Evolutionary conservation across 2,329 filamentous ascomycete genomes (phyloP).

Genomic region (Curvularia sp.): DNA sequence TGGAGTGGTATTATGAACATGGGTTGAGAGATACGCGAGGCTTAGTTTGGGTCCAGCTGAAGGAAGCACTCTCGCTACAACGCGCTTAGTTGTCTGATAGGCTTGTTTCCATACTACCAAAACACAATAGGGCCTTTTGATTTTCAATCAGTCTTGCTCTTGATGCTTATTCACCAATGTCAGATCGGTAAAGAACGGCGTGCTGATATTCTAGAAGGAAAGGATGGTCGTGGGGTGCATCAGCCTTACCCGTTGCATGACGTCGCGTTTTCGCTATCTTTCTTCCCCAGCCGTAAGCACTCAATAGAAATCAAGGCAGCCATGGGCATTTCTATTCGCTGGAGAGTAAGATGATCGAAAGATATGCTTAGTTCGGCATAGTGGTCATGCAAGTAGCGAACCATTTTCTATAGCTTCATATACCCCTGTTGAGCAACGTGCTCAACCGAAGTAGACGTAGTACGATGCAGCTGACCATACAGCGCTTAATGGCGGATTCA

Average conservation of each 20-base stretch:
- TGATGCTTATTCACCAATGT: slow-evolving; percentile 1
- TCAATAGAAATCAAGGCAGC: neutral
- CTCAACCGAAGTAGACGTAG: neutral
- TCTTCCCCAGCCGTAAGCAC: neutral
- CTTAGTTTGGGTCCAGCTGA: neutral
- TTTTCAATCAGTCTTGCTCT: neutral
- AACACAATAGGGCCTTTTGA: neutral
- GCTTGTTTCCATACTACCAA: neutral
- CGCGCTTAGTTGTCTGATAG: neutral
- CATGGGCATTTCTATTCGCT: neutral
- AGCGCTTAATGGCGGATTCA: neutral
- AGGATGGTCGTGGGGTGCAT: slow-evolving; percentile 2
- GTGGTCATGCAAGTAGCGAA: neutral
- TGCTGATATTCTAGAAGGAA: neutral
- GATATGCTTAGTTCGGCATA: neutral
- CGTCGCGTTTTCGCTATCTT: neutral
- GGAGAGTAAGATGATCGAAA: neutral
- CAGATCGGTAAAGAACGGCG: neutral
- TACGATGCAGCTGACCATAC: neutral
- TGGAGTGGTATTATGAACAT: neutral
- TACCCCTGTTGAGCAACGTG: neutral
- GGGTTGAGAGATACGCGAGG: neutral
- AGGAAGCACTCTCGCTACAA: neutral
- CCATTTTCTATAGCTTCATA: neutral
- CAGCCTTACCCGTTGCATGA: slow-evolving; percentile 6